Percentiles rank a stretch among this genome's conserved stretches.
These are phyloP conservation scores for Aspergillus intermedius DNA, from an alignment of 2,329 filamentous ascomycete genomes.

Conservation along the genomic window DNA sequence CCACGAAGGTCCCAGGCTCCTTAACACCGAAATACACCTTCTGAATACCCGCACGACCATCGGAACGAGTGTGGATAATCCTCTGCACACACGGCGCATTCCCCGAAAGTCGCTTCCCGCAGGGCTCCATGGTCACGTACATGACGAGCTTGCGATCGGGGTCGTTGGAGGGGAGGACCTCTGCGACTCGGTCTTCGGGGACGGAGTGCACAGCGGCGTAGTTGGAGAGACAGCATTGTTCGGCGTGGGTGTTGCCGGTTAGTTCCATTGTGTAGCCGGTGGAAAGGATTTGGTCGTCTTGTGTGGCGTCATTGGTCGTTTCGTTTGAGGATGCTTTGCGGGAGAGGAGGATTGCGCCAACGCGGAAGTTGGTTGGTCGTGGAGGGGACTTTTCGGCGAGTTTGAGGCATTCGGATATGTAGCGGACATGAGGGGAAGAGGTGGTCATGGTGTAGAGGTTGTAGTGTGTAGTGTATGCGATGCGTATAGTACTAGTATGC, in stretches of 20 bases:
- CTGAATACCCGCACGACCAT: constrained; percentile 55
- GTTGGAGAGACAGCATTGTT: constrained; percentile 85
- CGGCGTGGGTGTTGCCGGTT: constrained; percentile 88
- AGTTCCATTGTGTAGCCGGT: constrained; percentile 89
- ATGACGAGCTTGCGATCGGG: constrained; percentile 51
- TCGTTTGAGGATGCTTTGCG: constrained; percentile 11
- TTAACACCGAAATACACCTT: constrained; percentile 81
- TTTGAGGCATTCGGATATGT: constrained; percentile 67
- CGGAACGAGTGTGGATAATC: constrained; percentile 52
- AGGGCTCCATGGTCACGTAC: constrained; percentile 80
- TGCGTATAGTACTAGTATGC: too few species aligned
- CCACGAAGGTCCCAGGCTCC: constrained; percentile 87
- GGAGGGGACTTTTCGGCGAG: constrained; percentile 74
- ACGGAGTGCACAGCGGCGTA: constrained; percentile 31
- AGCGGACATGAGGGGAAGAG: constrained; percentile 32
- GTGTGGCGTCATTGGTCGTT: constrained; percentile 11
- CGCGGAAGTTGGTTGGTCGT: constrained; percentile 84
- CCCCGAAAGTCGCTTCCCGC: constrained; percentile 41
- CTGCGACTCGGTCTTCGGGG: constrained; percentile 27
- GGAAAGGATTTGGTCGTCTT: constrained; percentile 54
- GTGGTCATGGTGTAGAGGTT: constrained; percentile 12
- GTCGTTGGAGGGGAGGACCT: constrained; percentile 37
- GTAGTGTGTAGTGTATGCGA: neutral
- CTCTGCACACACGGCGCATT: constrained; percentile 61
- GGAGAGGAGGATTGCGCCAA: constrained; percentile 77